Evolutionary conservation across 768 basidiomycete genomes (phyloP).

Genomic region (Hericium rajendrae): DNA sequence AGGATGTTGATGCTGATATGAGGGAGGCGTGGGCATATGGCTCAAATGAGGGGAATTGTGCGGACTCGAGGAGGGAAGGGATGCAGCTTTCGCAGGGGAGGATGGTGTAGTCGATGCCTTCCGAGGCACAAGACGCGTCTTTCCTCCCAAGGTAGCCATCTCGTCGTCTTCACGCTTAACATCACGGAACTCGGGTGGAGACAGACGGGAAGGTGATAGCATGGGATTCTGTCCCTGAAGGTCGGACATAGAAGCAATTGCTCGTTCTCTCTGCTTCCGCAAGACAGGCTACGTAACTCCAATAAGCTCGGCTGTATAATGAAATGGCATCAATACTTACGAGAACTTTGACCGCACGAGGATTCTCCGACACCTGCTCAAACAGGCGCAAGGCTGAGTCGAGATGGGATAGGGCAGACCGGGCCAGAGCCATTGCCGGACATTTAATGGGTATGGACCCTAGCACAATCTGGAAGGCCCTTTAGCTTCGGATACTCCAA

Average conservation of each 20-base stretch:
- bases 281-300: slow-evolving; percentile 42
- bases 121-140: slow-evolving; percentile 50
- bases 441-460: slow-evolving; percentile 58
- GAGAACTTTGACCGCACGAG: slow-evolving; percentile 49
- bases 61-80: slow-evolving; percentile 31
- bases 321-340: slow-evolving; percentile 27
- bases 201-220: slow-evolving; percentile 18
- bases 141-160: slow-evolving; percentile 49
- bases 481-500: background rate
- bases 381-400: slow-evolving; percentile 54
- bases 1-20: slow-evolving; percentile 1
- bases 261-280: slow-evolving; percentile 44
- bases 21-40: slow-evolving; percentile 19
- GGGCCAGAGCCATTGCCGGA: slow-evolving; percentile 52
- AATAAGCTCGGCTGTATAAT: background rate
- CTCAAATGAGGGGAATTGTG: slow-evolving; percentile 14
- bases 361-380: slow-evolving; percentile 39
- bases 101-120: slow-evolving; percentile 34
- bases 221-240: slow-evolving; percentile 20
- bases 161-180: slow-evolving; percentile 57
- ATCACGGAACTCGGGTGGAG: slow-evolving; percentile 15
- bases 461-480: slow-evolving; percentile 46
- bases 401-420: slow-evolving; percentile 58
- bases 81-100: slow-evolving; percentile 10
- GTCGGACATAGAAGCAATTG: slow-evolving; percentile 26